Conservation (phyloP, 495 filamentous ascomycete genomes). For the Aspergillus egyptiacus region DNA sequence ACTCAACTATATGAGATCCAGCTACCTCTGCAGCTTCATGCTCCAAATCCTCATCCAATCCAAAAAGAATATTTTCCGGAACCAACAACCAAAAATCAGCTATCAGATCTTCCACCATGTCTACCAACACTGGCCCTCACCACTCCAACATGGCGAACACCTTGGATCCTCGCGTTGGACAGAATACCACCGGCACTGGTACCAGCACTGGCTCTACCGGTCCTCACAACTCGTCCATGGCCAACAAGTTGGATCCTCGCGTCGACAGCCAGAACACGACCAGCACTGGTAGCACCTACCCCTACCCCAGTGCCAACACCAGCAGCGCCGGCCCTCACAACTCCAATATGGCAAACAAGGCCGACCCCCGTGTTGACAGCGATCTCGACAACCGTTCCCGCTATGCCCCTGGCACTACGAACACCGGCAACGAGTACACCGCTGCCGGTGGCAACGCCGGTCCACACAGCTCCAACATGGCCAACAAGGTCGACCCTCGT, state of each 20-base stretch:
- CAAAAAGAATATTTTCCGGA: not conserved
- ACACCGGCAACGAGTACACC: not conserved
- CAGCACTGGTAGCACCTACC: conserved; percentile 1
- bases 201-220: conserved; percentile 26
- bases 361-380: conserved; percentile 47
- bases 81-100: not conserved
- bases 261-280: conserved; percentile 21
- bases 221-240: conserved; percentile 39
- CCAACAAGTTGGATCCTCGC: conserved; percentile 44
- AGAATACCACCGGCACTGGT: conserved; percentile 4
- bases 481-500: conserved; percentile 44
- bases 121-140: not conserved
- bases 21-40: not conserved
- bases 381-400: conserved; percentile 36
- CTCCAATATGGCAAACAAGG: conserved; percentile 41
- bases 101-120: not conserved
- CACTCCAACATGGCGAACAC: conserved; percentile 33
- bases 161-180: conserved; percentile 41
- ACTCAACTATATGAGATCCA: not conserved
- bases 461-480: conserved; percentile 39
- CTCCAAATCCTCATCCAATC: not conserved
- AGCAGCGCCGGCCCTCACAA: conserved; percentile 34
- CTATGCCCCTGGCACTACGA: conserved; percentile 15
- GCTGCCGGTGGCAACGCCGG: conserved; percentile 23
- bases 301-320: too few species aligned